phyloP scores from a whole-genome alignment of 2,329 filamentous ascomycete genomes.

The Cryphonectria carpinicola region DNA sequence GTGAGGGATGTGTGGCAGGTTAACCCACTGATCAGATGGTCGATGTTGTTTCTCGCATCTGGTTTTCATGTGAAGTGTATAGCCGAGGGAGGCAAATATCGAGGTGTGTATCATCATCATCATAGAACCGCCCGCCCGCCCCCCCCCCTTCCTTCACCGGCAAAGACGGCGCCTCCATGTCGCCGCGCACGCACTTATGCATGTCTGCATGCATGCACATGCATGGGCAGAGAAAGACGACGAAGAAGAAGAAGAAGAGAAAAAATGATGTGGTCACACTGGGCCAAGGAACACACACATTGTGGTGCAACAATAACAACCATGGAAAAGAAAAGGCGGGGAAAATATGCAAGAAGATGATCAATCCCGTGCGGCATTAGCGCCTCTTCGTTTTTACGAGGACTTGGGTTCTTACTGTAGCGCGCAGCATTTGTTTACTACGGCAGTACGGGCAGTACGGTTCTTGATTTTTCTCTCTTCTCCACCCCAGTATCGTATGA shows the following conservation, averaged over 20 bases:
- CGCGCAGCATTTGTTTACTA: neutral
- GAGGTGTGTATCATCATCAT: neutral
- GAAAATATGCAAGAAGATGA: neutral
- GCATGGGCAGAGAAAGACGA: neutral
- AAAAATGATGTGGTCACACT: neutral
- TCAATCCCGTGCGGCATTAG: conserved; percentile 3
- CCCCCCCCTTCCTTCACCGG: neutral
- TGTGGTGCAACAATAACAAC: neutral
- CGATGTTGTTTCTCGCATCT: neutral
- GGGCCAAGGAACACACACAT: neutral
- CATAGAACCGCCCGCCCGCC: too few species aligned
- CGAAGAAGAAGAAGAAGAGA: neutral
- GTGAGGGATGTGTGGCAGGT: neutral
- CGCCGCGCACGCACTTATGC: too few species aligned
- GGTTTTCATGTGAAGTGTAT: neutral
- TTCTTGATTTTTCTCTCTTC: neutral
- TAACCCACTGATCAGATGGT: neutral
- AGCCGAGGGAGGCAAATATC: neutral
- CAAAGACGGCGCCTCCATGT: neutral
- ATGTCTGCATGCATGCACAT: neutral
- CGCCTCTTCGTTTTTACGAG: conserved; percentile 11
- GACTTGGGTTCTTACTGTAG: neutral
- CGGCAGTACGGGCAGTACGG: too few species aligned
- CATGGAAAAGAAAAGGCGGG: neutral
- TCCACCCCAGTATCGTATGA: neutral